Base-by-base conservation (phyloP, 2,329 filamentous ascomycete species). In the Penicillium nordicum region DNA sequence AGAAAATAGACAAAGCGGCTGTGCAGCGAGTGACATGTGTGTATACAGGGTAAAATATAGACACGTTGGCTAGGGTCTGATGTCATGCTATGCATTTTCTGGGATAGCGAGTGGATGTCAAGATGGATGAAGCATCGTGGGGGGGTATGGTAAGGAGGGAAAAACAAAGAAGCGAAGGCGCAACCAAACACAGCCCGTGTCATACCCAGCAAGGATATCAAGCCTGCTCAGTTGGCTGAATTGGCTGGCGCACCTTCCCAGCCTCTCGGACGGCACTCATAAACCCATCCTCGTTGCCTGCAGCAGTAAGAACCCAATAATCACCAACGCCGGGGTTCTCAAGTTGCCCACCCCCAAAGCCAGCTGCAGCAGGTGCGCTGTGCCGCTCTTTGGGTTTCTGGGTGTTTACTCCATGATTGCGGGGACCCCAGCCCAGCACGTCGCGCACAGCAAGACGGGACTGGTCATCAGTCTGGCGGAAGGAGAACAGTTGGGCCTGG, bases 251-350 rank as follows among this genome's bases (percentile, higher is more conserved):
- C 27, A 76, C 71, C 53, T 75, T 77, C 27, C 76, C 75, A 41
- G 76, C 76, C 55, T 77, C 73, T 25, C 74, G 67, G 29, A 78
- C 73, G 49, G 74, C 73, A 46, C 68, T 65, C 61, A 78, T 75
- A 58, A 78, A 78, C 23, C 69, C 71, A 55, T 78, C 74, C 51
- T 76, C 74, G 57, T 75, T 64, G 12, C 74, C 72, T 21, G 70
- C 66, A 40, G 70, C 59, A 32, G 68, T 69, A 37, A 77, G 59
- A 49, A 76, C 64, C 75, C 75, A 78, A 58, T 78, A 76, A 57
- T 76, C 72, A 29, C 72, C 75, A 40, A 69, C 67, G 36, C 69
- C 68, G 12, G 70, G 62, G 56, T 72, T 72, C 47, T 70, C 62
- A 50, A 76, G 68, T 27, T 69, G 67, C 11, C 70, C 70, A 32